These are phyloP conservation scores for Fusarium redolens DNA, from an alignment of 2,329 filamentous ascomycete genomes.

Conservation along the genomic window DNA sequence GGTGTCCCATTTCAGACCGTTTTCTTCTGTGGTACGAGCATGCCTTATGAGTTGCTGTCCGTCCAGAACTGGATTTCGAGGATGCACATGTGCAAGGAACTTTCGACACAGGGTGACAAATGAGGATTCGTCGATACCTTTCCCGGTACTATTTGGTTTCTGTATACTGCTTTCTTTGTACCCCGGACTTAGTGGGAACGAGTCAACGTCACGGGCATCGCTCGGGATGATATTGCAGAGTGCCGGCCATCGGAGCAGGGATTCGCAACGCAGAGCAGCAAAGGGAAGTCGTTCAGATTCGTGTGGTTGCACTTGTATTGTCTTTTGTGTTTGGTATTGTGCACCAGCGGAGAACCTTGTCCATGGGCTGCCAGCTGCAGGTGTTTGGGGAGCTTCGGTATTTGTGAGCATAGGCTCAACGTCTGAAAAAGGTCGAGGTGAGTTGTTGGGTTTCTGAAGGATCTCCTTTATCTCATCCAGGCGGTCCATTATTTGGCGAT, in stretches of 20 bases:
- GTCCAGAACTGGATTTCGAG: conserved; percentile 42
- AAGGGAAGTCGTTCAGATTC: neutral
- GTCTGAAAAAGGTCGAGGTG: neutral
- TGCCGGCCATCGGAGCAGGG: neutral
- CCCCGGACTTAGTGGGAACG: conserved; percentile 1
- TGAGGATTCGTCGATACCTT: neutral
- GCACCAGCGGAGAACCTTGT: neutral
- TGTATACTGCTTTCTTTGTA: neutral
- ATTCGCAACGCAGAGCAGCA: neutral
- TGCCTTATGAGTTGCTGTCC: conserved; percentile 22
- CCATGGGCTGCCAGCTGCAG: neutral
- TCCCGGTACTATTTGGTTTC: neutral
- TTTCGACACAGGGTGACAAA: neutral
- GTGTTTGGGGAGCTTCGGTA: neutral
- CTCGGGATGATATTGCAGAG: neutral
- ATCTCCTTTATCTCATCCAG: conserved; percentile 21
- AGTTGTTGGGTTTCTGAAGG: neutral
- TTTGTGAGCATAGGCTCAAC: neutral
- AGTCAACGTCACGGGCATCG: neutral
- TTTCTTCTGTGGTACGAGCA: conserved; percentile 25
- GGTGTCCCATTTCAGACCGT: conserved; percentile 37
- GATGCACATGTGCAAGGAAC: conserved; percentile 36
- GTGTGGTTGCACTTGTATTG: neutral
- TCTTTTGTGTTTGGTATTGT: neutral
- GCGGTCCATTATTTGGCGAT: conserved; percentile 1